These are phyloP conservation scores for Micractinium conductrix DNA, from an alignment of 139 green algal genomes.

Conservation along the genomic window DNA sequence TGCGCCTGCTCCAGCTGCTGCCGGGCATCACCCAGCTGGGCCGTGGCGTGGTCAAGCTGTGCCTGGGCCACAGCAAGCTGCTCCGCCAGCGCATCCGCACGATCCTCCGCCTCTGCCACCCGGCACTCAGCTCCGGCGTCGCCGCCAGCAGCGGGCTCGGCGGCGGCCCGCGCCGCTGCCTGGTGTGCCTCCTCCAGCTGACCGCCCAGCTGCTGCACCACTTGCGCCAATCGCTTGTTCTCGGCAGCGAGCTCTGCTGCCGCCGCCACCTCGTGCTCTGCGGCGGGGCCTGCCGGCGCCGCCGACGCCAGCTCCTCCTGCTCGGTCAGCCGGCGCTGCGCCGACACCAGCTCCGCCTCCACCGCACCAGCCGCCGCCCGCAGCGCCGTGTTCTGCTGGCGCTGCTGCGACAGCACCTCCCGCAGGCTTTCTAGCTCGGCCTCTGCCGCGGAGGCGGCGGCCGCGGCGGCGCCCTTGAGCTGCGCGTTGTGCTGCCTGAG, in stretches of 20 bases:
- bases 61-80: not conserved
- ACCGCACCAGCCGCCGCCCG: not conserved
- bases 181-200: not conserved
- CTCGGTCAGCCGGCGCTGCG: constrained; percentile 8
- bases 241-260: not conserved
- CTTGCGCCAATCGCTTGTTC: not conserved
- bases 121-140: not conserved
- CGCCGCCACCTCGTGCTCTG: not conserved
- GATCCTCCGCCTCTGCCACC: not conserved
- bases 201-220: constrained; percentile 15
- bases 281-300: not conserved
- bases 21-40: not conserved
- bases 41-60: not conserved
- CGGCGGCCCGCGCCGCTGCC: not conserved
- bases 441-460: not conserved
- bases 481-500: constrained; percentile 3
- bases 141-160: not conserved
- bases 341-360: constrained; percentile 6
- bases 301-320: not conserved
- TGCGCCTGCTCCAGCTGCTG: not conserved
- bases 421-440: not conserved
- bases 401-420: not conserved
- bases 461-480: not conserved
- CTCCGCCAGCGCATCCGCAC: not conserved
- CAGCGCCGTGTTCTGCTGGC: constrained; percentile 12